These are phyloP conservation scores for peach (Prunus persica) DNA, from an alignment of 306 rosid species.

Conservation along the genomic window DNA sequence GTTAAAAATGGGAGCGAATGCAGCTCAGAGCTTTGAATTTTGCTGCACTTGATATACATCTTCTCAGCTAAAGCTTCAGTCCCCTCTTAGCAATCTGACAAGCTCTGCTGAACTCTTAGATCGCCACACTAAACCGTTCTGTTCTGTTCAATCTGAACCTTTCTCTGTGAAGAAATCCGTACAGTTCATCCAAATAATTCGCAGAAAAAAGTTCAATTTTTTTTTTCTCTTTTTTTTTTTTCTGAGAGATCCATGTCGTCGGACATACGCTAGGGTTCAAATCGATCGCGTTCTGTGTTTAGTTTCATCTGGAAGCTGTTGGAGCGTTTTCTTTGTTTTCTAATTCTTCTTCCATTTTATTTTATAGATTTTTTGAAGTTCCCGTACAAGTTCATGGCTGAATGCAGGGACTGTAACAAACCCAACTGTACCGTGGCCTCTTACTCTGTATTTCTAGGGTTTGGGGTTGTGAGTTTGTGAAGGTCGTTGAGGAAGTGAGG, in stretches of 20 bases:
- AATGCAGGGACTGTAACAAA: conserved; percentile 24
- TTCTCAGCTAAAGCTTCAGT: conserved; percentile 28
- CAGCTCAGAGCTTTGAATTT: conserved; percentile 32
- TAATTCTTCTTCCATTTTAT: neutral
- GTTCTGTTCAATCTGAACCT: conserved; percentile 6
- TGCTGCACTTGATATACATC: conserved; percentile 14
- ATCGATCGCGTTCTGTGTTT: neutral
- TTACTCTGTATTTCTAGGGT: neutral
- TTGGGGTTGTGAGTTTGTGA: conserved; percentile 22
- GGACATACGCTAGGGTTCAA: conserved; percentile 63
- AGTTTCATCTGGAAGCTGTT: neutral
- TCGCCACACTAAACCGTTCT: neutral
- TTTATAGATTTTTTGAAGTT: neutral
- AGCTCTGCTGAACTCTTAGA: conserved; percentile 10
- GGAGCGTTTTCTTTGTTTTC: neutral
- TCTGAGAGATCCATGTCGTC: conserved; percentile 70
- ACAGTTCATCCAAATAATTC: neutral
- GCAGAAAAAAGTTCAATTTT: neutral
- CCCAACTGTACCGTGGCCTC: conserved; percentile 9
- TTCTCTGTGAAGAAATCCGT: neutral
- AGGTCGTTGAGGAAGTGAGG: conserved; percentile 26
- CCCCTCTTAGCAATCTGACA: conserved; percentile 1
- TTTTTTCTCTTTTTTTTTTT: neutral
- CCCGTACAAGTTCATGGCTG: conserved; percentile 32
- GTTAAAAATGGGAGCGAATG: conserved; percentile 27